These are phyloP conservation scores for Ganoderma sp. DNA, from an alignment of 1,284 basidiomycete genomes.

Conservation along the genomic window DNA sequence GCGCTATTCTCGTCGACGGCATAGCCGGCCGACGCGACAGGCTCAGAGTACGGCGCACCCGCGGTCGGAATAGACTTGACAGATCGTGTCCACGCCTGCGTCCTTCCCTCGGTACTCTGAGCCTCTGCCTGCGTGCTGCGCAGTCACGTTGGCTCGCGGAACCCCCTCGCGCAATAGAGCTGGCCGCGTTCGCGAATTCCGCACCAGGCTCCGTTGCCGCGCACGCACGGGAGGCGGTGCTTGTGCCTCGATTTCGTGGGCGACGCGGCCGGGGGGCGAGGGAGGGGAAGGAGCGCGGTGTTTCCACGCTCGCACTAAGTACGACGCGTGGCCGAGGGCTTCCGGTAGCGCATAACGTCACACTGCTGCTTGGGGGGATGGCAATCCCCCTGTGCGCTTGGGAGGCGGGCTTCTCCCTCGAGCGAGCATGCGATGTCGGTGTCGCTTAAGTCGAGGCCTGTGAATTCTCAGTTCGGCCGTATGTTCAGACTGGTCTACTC, in stretches of 20 bases:
- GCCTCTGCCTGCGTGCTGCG: constrained; percentile 3
- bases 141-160: constrained; percentile 8
- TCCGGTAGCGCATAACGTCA: constrained; percentile 6
- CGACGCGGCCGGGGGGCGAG: background rate
- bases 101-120: constrained; percentile 10
- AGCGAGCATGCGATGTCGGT: constrained; percentile 1
- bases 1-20: constrained; percentile 13
- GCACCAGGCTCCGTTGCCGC: constrained; percentile 16
- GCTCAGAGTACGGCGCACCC: background rate
- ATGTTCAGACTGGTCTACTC: background rate
- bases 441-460: background rate
- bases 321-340: background rate
- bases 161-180: constrained; percentile 5
- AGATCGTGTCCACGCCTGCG: constrained; percentile 18
- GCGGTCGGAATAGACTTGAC: constrained; percentile 17
- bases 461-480: background rate
- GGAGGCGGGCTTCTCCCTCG: constrained; percentile 6
- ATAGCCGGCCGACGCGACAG: constrained; percentile 4
- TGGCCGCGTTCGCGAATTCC: constrained; percentile 25
- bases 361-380: constrained; percentile 1
- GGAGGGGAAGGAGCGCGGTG: background rate
- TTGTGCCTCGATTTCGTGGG: background rate
- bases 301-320: constrained; percentile 5
- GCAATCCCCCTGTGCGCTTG: constrained; percentile 8
- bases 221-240: background rate